These are phyloP conservation scores for Xylaria castorea DNA, from an alignment of 495 filamentous ascomycete species.

Conservation along the genomic window DNA sequence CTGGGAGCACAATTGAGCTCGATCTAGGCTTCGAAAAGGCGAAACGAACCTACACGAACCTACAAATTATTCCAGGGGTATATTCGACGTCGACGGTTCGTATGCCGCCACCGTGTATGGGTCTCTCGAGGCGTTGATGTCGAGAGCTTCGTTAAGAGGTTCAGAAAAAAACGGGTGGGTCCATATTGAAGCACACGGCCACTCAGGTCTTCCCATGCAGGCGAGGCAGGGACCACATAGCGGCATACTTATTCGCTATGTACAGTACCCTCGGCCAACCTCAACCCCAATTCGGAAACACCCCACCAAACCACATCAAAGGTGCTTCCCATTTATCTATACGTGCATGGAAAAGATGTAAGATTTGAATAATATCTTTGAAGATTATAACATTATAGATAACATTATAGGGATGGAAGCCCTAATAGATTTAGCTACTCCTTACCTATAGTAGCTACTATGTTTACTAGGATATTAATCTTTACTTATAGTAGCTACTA, in stretches of 20 bases:
- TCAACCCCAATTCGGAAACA: neutral
- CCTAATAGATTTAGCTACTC: too few species aligned
- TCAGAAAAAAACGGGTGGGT: constrained; percentile 39
- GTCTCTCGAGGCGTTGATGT: constrained; percentile 15
- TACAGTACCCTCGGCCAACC: neutral
- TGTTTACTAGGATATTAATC: too few species aligned
- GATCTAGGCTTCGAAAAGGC: constrained; percentile 1
- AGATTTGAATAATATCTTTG: too few species aligned
- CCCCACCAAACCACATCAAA: neutral
- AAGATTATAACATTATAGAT: too few species aligned
- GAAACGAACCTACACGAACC: neutral
- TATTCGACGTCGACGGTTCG: constrained; percentile 1
- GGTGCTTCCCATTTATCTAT: too few species aligned
- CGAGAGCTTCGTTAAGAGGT: constrained; percentile 28
- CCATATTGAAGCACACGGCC: neutral
- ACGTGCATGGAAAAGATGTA: too few species aligned
- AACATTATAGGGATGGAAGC: too few species aligned
- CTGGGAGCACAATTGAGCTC: constrained; percentile 35
- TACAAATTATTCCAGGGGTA: neutral
- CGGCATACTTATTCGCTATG: neutral
- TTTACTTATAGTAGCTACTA: too few species aligned
- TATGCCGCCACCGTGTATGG: neutral
- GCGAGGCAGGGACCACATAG: constrained; percentile 21
- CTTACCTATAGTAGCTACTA: too few species aligned
- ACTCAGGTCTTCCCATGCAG: constrained; percentile 7